These are phyloP conservation scores for Liriodendron chinense DNA, from an alignment of 164 flowering plant genomes.

Conservation along the genomic window DNA sequence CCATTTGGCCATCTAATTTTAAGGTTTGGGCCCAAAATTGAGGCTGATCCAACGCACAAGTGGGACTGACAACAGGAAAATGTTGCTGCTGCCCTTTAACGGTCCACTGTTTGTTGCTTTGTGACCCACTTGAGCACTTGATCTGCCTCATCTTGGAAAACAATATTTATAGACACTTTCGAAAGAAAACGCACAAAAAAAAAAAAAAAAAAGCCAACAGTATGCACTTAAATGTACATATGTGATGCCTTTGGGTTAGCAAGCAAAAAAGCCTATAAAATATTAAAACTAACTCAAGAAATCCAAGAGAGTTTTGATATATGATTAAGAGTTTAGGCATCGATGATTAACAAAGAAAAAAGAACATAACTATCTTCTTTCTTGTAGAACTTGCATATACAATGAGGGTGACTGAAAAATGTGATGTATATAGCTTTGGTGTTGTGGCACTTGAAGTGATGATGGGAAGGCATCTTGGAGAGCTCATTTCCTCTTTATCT, in stretches of 20 bases:
- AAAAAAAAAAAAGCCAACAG: no score
- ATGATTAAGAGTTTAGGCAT: not conserved
- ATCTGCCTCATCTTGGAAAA: conserved; percentile 15
- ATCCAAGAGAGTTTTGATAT: not conserved
- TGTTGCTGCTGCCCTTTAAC: no score
- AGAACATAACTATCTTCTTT: not conserved
- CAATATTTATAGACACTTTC: conserved; percentile 33
- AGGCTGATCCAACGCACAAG: no score
- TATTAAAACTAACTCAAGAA: not conserved
- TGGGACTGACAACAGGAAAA: no score
- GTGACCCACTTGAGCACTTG: no score
- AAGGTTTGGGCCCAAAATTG: no score
- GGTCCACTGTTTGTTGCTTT: no score
- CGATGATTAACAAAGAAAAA: not conserved
- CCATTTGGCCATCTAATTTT: no score
- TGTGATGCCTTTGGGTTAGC: not conserved
- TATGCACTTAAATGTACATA: no score
- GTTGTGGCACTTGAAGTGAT: conserved; percentile 57
- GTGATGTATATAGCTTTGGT: conserved; percentile 72
- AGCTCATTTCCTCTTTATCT: conserved; percentile 32
- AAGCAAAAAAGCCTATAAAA: not conserved
- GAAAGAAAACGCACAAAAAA: not conserved
- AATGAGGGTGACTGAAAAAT: conserved; percentile 53
- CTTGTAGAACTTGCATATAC: conserved; percentile 46
- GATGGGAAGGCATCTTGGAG: conserved; percentile 68